Conservation (phyloP, 495 filamentous ascomycete genomes). For the Aspergillus conjunctus region DNA sequence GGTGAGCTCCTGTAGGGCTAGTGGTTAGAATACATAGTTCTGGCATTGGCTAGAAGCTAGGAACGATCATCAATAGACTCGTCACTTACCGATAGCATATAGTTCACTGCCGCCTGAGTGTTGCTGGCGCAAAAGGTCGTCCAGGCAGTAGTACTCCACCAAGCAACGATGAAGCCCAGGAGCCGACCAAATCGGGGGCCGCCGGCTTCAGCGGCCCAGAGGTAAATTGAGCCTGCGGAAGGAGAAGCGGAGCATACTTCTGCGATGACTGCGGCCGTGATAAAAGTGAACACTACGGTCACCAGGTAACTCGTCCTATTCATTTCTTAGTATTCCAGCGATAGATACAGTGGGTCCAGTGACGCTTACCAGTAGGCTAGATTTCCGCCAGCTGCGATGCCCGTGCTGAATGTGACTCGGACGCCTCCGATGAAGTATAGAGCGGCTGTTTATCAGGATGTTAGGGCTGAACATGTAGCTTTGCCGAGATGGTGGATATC, state of each 20-base stretch:
- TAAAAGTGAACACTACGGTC: conserved; percentile 58
- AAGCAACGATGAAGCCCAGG: conserved; percentile 57
- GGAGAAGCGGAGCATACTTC: conserved; percentile 60
- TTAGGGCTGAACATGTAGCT: conserved; percentile 8
- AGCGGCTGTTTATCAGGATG: conserved; percentile 38
- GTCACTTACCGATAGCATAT: conserved; percentile 51
- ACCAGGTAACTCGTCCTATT: conserved; percentile 57
- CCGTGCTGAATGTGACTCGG: conserved; percentile 57
- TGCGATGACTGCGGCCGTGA: conserved; percentile 58
- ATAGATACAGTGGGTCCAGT: neutral
- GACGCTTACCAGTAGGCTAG: conserved; percentile 52
- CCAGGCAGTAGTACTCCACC: conserved; percentile 64
- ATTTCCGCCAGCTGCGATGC: conserved; percentile 58
- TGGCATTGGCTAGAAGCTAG: neutral
- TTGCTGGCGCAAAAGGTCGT: conserved; percentile 59
- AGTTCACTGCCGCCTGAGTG: conserved; percentile 56
- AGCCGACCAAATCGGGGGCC: conserved; percentile 55
- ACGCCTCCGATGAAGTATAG: conserved; percentile 60
- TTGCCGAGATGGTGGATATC: conserved; percentile 11
- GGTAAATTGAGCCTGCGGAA: conserved; percentile 58
- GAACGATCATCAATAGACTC: neutral
- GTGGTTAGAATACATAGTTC: neutral
- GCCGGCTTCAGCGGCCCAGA: conserved; percentile 60
- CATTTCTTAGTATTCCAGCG: neutral
- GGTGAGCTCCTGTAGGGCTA: conserved; percentile 47